Base-by-base conservation (phyloP, 2,329 filamentous ascomycete species). In the Alternaria sp. region DNA sequence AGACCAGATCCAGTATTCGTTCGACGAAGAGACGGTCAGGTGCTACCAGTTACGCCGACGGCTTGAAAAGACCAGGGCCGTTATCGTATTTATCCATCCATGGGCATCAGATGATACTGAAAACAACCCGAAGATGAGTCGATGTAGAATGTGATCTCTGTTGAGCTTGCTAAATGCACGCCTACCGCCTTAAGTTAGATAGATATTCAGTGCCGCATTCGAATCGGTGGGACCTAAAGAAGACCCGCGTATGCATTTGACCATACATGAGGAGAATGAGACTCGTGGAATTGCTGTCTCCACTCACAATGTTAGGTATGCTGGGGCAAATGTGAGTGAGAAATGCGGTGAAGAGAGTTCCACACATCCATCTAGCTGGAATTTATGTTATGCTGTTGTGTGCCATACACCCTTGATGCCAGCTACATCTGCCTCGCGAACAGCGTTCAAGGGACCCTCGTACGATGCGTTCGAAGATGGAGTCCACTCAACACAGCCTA, bases 71-170 rank as follows among this genome's bases (percentile, higher is more conserved):
- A 63, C 62, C 62, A 63, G 61, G 60, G 62, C 54, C 50, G 58
- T 64, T 64, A 65, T 71, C 62, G 62, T 65, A 56, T 62, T 67
- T 58, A 57, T 32, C 54, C 54, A 65, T 69, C 60, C 59, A 59
- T 48, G 62, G 45, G 55, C 57, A 66, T 74, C 75, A 76, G 69
- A 76, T 78, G 74, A 78, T 67, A 50, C 63, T 41, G 25, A 50
- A 36, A 54, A 61, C 40, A 16, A 52, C 54, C 18, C 27, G 36
- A 46, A 54, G 61, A 62, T 68, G 62, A 65, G 67, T 70, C 59
- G 60, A 53, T 46, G 44, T 55, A 54, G 32, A 60, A 44, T 53
- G 52, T 32, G 46, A 52, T 49, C 36, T 51, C 50, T 54, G 43
- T 50, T 54, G 57, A 45, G 25, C 22, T 30, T 32, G 38, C 43